Evolutionary conservation across 352 stramenopile genomes (phyloP).

Genomic region (Globisporangium megalacanthum): DNA sequence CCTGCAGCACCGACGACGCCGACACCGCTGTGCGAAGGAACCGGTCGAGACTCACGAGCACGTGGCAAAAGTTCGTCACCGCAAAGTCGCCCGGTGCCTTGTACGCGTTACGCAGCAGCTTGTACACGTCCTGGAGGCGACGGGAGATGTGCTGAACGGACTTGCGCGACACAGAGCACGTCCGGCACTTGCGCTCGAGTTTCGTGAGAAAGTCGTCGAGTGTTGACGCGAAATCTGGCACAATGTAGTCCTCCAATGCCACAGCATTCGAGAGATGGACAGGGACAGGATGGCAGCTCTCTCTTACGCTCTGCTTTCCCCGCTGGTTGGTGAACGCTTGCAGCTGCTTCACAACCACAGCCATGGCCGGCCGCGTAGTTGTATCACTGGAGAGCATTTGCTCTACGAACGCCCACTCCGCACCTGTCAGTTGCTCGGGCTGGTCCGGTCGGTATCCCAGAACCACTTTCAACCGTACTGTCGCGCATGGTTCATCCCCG

Average conservation of each 20-base stretch:
- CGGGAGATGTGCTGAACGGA: slow-evolving; percentile 1
- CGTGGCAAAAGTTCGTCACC: background rate
- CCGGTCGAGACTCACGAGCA: slow-evolving; percentile 1
- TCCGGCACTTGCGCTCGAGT: background rate
- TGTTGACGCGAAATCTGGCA: background rate
- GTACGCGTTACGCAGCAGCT: background rate
- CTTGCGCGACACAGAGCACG: background rate
- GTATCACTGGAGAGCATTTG: background rate
- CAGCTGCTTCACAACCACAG: background rate
- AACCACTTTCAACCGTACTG: background rate
- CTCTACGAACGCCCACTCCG: background rate
- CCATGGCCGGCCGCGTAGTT: background rate
- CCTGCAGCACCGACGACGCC: no score
- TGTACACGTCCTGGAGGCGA: background rate
- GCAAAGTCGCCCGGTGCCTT: background rate
- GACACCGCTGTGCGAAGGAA: no score
- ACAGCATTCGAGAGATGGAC: background rate
- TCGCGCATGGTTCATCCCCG: background rate
- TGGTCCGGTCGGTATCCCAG: background rate
- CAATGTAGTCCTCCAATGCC: background rate
- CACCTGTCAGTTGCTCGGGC: no score
- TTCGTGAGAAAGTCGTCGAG: background rate
- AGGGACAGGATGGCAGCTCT: no score
- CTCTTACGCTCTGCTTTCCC: background rate
- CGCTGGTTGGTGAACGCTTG: background rate